Conservation (phyloP, 1,284 basidiomycete species). For the Rhodofomes roseus region DNA sequence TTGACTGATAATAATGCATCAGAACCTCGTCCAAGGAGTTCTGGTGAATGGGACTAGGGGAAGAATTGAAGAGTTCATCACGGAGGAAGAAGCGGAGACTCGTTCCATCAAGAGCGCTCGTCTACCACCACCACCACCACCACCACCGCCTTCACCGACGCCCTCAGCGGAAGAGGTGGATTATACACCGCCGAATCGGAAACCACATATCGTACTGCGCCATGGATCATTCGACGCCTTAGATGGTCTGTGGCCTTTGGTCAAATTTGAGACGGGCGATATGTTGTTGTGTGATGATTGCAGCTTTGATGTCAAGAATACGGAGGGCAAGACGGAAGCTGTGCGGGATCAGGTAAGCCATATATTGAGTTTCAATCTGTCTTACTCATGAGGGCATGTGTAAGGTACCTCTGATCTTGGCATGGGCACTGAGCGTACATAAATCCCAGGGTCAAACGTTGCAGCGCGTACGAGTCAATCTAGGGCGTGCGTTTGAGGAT, state of each 20-base stretch:
- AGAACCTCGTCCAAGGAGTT: conserved; percentile 31
- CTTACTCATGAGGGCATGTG: neutral
- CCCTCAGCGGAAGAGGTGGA: too few species aligned
- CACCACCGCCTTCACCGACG: too few species aligned
- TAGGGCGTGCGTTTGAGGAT: conserved; percentile 72
- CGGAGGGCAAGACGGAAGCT: conserved; percentile 49
- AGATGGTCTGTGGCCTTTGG: conserved; percentile 46
- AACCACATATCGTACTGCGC: neutral
- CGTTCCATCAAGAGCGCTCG: conserved; percentile 35
- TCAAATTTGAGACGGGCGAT: conserved; percentile 46
- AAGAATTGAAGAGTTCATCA: conserved; percentile 65
- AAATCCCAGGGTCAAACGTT: conserved; percentile 86
- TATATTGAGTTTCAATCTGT: neutral
- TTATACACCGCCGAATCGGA: too few species aligned
- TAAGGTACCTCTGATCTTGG: conserved; percentile 73
- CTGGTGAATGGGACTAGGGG: conserved; percentile 93
- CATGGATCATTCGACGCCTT: neutral
- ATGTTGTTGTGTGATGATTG: conserved; percentile 45
- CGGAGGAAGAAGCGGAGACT: conserved; percentile 39
- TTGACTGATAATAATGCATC: too few species aligned
- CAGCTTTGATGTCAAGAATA: conserved; percentile 57
- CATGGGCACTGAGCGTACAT: conserved; percentile 83
- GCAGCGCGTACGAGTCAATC: conserved; percentile 70
- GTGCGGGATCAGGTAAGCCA: conserved; percentile 44
- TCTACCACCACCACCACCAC: too few species aligned